Percentiles rank a stretch among this genome's conserved stretches.
These are phyloP conservation scores for Sclerotinia borealis DNA, from an alignment of 2,329 filamentous ascomycete species.

Conservation along the genomic window DNA sequence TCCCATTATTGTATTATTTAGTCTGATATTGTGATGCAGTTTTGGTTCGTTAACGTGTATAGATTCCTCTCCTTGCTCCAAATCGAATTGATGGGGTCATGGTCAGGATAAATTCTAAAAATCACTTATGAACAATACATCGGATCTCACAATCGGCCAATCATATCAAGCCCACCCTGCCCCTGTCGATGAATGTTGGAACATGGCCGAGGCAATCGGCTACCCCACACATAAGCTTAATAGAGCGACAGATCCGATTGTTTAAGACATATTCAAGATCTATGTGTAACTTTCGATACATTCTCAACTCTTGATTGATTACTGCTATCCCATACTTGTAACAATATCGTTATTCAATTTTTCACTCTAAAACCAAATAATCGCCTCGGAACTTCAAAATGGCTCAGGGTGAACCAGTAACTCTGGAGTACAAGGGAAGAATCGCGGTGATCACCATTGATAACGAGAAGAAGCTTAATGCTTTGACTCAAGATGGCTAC, in stretches of 20 bases:
- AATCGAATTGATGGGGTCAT: not conserved
- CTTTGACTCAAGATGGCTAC: slow-evolving; percentile 66
- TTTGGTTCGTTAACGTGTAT: not conserved
- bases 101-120: not conserved
- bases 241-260: not conserved
- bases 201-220: not conserved
- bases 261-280: not conserved
- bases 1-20: slow-evolving; percentile 48
- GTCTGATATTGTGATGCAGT: not conserved
- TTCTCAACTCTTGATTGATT: not conserved
- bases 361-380: not conserved
- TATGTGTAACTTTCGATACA: not conserved
- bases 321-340: not conserved
- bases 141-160: not conserved
- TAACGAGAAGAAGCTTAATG: slow-evolving; percentile 81
- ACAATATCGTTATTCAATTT: not conserved
- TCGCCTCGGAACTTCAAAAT: slow-evolving; percentile 16
- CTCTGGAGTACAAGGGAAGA: slow-evolving; percentile 57
- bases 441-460: slow-evolving; percentile 83
- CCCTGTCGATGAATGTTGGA: not conserved
- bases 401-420: slow-evolving; percentile 19
- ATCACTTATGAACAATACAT: not conserved
- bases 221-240: not conserved
- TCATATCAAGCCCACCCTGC: not conserved
- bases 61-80: not conserved